Conservation (phyloP, 352 stramenopile genomes). For the Saprolegnia parasitica region DNA sequence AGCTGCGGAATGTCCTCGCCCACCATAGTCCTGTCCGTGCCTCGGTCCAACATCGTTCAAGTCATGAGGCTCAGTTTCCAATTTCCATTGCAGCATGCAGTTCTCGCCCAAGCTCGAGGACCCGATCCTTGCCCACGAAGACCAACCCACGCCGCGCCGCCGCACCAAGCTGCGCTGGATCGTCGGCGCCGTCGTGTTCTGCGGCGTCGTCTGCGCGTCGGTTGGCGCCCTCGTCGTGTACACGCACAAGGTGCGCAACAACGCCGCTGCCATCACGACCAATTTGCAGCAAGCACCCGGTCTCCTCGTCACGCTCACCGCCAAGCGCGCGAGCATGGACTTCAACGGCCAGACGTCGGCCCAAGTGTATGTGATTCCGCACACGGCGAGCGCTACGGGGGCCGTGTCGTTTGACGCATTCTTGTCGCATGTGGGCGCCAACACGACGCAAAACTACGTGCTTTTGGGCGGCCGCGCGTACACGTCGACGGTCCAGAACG, state of each 20-base stretch:
- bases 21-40: too few relatives aligned
- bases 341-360: not conserved
- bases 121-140: not conserved
- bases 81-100: not conserved
- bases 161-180: not conserved
- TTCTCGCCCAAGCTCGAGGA: not conserved
- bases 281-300: constrained; percentile 5
- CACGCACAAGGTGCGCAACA: not conserved
- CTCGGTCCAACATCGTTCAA: too few relatives aligned
- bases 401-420: not conserved
- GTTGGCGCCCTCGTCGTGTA: not conserved
- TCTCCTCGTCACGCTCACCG: not conserved
- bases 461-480: not conserved
- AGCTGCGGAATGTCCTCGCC: too few relatives aligned
- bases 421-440: not conserved
- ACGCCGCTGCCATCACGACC: not conserved
- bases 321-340: not conserved
- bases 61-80: too few relatives aligned
- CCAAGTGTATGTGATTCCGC: not conserved
- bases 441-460: constrained; percentile 5
- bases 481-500: not conserved
- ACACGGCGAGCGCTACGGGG: not conserved
- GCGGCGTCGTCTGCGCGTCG: constrained; percentile 9
- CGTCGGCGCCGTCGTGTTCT: not conserved
- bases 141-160: not conserved